Evolutionary conservation across 2,329 filamentous ascomycete species (phyloP).

Genomic region (Colletotrichum agaves): DNA sequence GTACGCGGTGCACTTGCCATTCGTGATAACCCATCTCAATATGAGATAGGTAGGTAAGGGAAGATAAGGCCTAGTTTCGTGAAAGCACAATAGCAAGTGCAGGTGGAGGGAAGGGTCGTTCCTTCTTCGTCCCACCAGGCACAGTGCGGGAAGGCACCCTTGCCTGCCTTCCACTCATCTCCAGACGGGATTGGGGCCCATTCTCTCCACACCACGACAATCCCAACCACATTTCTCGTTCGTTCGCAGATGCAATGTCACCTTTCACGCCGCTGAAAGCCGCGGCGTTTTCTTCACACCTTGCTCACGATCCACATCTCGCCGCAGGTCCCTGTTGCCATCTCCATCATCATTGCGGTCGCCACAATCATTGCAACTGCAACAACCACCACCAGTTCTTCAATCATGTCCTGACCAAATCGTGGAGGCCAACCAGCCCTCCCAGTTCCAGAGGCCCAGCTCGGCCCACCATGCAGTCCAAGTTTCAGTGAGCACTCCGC

Average conservation of each 20-base stretch:
- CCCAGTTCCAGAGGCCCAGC: slow-evolving; percentile 3
- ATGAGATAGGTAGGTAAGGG: too few relatives aligned
- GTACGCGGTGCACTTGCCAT: too few relatives aligned
- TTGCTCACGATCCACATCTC: slow-evolving; percentile 17
- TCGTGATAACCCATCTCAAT: too few relatives aligned
- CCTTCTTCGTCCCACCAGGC: neutral
- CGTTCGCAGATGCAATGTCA: slow-evolving; percentile 12
- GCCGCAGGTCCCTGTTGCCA: slow-evolving; percentile 18
- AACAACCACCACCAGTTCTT: slow-evolving; percentile 36
- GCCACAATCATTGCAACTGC: slow-evolving; percentile 24
- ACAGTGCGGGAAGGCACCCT: slow-evolving; percentile 19
- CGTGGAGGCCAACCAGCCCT: slow-evolving; percentile 9
- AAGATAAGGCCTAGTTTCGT: neutral
- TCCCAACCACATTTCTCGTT: neutral
- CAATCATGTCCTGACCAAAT: slow-evolving; percentile 1
- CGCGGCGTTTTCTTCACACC: slow-evolving; percentile 10
- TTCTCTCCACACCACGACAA: slow-evolving; percentile 3
- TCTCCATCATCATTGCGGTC: slow-evolving; percentile 18
- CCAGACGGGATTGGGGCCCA: neutral
- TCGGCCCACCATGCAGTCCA: slow-evolving; percentile 5
- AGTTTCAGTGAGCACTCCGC: neutral
- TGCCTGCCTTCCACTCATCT: neutral
- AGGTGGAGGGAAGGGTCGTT: neutral
- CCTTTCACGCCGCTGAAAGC: slow-evolving; percentile 2
- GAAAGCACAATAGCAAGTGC: neutral